Evolutionary conservation across 106 monocot genomes (phyloP), one percentile per base, ranked within the genome.

Genomic region (Acanthochlamys bracteata): DNA sequence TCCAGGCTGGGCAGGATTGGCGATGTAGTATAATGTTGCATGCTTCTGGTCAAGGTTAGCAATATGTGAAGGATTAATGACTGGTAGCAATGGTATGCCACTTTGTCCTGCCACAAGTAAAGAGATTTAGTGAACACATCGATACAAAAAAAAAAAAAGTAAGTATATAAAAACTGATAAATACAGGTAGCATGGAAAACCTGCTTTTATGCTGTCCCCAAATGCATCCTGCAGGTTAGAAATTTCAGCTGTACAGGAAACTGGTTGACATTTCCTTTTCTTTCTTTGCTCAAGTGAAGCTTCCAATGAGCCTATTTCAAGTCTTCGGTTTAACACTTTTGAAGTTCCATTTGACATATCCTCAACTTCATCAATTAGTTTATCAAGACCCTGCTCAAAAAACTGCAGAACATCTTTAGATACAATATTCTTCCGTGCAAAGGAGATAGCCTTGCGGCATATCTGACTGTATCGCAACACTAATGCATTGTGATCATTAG

Each of bases 381-480:
- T 60, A 60, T 60, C 26, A 33, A 60, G 33, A 33, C 60, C 60
- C 22, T 13, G 26, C 26, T 60, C 60, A 33, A 60, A 60, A 33
- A 27, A 9, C 11, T 33, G 13, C 26, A 60, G 27, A 1, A 39
- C 60, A 60, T 60, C 60, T 27, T 60, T 60, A 33, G 60, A 60
- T 16, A 45, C 24, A 10, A 55, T 17, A 57, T 20, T 56, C 64
- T 64, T 64, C 41, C 40, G 33, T 11, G 57, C 63, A 56, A 64
- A 41, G 11, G 55, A 19, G 41, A 72, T 72, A 24, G 57, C 55
- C 64, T 64, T 72, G 7, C 21, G 63, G 27, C 53, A 64, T 41
- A 72, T 54, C 41, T 19, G 64, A 10, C 25, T 72, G 26, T 63
- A 72, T 4, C 54, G 41, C 8, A 72, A 43, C 10, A 42, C 13